Percentiles rank a stretch among this genome's conserved stretches.
Evolutionary conservation across 129 eudicot species (phyloP).

Genomic region (Sambucus nigra): DNA sequence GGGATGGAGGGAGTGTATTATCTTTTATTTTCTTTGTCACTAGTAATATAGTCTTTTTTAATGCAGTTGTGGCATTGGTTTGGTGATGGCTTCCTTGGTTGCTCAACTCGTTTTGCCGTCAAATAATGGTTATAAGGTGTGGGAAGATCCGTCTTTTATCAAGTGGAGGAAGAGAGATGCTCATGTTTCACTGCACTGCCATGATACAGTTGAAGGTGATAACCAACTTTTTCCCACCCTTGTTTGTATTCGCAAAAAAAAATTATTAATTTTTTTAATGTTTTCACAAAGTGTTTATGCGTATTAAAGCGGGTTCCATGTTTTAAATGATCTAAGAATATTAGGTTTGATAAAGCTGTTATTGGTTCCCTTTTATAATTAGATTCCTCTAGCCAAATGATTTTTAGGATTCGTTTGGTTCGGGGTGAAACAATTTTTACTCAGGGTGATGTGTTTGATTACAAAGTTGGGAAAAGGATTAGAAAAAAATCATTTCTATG

Average conservation of each 20-base stretch:
- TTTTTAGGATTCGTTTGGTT: too few species aligned
- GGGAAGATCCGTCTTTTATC: conserved; percentile 87
- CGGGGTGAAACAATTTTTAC: too few species aligned
- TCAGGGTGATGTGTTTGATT: too few species aligned
- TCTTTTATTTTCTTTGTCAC: too few species aligned
- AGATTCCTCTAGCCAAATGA: too few species aligned
- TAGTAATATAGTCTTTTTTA: background rate
- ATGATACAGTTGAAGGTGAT: conserved; percentile 84
- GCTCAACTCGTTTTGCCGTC: conserved; percentile 27
- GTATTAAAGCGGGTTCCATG: background rate
- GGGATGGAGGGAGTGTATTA: too few species aligned
- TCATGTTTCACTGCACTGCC: conserved; percentile 86
- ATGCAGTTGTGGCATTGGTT: background rate
- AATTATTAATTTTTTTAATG: background rate
- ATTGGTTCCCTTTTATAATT: background rate
- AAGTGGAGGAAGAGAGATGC: conserved; percentile 98
- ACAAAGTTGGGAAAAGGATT: too few species aligned
- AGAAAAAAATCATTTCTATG: too few species aligned
- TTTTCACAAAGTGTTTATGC: background rate
- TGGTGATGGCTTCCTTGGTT: conserved; percentile 29
- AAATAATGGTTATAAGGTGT: conserved; percentile 42
- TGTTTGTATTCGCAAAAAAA: background rate
- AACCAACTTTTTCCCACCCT: background rate
- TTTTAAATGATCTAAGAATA: background rate
- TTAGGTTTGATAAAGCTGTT: background rate